Evolutionary conservation across 169 alveolate species (phyloP).

Genomic region (Cyclospora cayetanensis): DNA sequence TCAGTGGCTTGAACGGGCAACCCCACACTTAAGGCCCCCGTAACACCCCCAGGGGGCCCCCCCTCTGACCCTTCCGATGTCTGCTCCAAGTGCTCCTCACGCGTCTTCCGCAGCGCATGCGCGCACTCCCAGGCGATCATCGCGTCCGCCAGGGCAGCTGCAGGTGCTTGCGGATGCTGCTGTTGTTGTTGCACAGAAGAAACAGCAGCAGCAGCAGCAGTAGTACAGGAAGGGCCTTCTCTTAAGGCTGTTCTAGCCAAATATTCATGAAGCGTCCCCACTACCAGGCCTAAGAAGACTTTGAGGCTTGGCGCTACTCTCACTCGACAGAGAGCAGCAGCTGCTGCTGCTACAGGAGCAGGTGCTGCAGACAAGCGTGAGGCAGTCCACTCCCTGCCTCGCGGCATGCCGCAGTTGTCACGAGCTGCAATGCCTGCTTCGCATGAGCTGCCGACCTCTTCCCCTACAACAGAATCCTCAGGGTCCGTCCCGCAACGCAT

Average conservation of each 20-base stretch:
- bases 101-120: neutral
- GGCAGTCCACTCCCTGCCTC: neutral
- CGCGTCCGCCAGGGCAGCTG: neutral
- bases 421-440: neutral
- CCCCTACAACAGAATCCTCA: neutral
- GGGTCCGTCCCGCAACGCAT: conserved; percentile 24
- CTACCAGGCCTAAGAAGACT: conserved; percentile 9
- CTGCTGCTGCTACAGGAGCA: neutral
- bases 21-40: too few species aligned
- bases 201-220: neutral
- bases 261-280: conserved; percentile 20
- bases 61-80: too few species aligned
- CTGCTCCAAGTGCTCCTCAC: neutral
- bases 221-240: neutral
- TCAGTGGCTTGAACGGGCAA: too few species aligned
- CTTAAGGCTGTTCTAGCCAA: neutral
- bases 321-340: conserved; percentile 30
- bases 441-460: too few species aligned
- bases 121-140: neutral
- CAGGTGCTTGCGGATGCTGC: neutral
- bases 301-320: conserved; percentile 31
- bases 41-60: too few species aligned
- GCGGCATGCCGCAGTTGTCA: neutral
- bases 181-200: neutral
- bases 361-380: neutral